Evolutionary conservation across 345 rosid species (phyloP).

Genomic region (Citrus maxima): DNA sequence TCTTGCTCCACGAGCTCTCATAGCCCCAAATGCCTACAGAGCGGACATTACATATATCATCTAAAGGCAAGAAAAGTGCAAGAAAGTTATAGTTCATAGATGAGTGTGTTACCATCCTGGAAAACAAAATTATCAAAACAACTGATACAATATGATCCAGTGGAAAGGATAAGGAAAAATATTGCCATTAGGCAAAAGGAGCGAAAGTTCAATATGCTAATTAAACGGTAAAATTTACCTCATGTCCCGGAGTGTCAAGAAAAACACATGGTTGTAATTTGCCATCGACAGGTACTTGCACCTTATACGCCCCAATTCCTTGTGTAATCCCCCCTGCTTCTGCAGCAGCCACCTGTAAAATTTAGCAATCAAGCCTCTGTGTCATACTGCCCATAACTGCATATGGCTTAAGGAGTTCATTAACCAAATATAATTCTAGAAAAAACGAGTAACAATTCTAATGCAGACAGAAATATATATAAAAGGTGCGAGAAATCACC

Average conservation of each 20-base stretch:
- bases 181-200: slow-evolving; percentile 5
- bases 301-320: slow-evolving; percentile 96
- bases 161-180: not conserved
- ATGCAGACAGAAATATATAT: not conserved
- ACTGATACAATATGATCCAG: not conserved
- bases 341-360: slow-evolving; percentile 79
- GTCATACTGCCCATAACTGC: slow-evolving; percentile 6
- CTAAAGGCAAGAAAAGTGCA: slow-evolving; percentile 15
- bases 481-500: not conserved
- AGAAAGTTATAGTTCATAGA: slow-evolving; percentile 12
- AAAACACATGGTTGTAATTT: slow-evolving; percentile 78
- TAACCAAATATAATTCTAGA: not conserved
- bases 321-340: slow-evolving; percentile 99
- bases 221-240: slow-evolving; percentile 42
- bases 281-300: slow-evolving; percentile 80
- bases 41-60: slow-evolving; percentile 30
- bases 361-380: slow-evolving; percentile 28
- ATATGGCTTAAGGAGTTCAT: slow-evolving; percentile 3
- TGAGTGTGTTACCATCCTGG: not conserved
- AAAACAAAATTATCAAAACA: not conserved
- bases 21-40: slow-evolving; percentile 96
- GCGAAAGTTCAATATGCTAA: not conserved
- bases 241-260: slow-evolving; percentile 99
- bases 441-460: not conserved
- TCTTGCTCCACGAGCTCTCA: slow-evolving; percentile 99